A percentile compares a stretch with the other conserved stretches of the same genome.
Conservation (phyloP, 2,329 filamentous ascomycete genomes). For the Hymenoscyphus salicellus region DNA sequence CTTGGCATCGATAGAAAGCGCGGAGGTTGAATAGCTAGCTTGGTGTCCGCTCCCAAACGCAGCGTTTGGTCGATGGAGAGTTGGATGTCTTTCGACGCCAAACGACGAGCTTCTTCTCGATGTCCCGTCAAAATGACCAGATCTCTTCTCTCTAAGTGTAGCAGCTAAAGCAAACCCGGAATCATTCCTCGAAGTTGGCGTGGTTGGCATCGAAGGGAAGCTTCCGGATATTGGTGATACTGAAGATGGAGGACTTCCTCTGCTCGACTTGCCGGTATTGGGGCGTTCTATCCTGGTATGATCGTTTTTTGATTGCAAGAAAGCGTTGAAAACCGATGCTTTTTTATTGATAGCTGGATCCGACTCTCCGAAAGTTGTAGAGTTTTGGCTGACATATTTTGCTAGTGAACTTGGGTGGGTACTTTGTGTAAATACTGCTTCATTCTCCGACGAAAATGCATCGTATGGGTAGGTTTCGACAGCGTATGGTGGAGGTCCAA, state of each 20-base stretch:
- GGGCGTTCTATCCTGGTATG: constrained; percentile 69
- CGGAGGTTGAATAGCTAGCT: constrained; percentile 67
- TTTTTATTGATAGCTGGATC: constrained; percentile 45
- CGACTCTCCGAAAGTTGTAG: constrained; percentile 74
- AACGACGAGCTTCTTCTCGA: constrained; percentile 94
- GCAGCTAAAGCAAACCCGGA: constrained; percentile 85
- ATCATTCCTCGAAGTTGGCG: constrained; percentile 82
- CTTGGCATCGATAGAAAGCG: constrained; percentile 38
- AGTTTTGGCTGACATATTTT: constrained; percentile 86
- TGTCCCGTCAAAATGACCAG: constrained; percentile 74
- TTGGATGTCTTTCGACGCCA: constrained; percentile 68
- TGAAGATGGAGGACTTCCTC: constrained; percentile 60
- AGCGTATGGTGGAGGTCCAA: constrained; percentile 89
- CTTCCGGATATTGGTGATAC: constrained; percentile 74
- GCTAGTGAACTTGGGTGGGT: constrained; percentile 70
- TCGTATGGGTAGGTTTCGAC: constrained; percentile 91
- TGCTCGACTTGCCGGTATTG: constrained; percentile 65
- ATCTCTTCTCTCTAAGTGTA: constrained; percentile 88
- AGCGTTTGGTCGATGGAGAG: constrained; percentile 65
- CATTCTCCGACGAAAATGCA: constrained; percentile 82
- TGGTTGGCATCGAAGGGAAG: constrained; percentile 73
- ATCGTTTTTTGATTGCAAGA: constrained; percentile 71
- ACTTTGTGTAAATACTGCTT: constrained; percentile 71
- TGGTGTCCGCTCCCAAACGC: constrained; percentile 70
- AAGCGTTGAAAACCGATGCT: constrained; percentile 84